Evolutionary conservation across 129 eudicot species (phyloP), one percentile per base, ranked within the genome.

Genomic region (Saposhnikovia divaricata): DNA sequence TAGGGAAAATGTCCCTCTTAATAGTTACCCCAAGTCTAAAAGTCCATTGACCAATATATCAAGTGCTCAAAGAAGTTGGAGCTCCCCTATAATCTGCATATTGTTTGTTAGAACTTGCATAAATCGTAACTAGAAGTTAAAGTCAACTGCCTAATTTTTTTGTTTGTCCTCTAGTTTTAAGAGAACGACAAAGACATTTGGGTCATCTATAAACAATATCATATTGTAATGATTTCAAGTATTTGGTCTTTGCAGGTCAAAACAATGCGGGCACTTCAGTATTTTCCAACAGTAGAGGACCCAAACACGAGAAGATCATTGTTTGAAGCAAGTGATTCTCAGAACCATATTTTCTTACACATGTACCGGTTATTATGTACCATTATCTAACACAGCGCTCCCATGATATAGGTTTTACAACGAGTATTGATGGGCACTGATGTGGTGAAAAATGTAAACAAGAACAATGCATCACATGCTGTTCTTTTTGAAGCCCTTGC

Each of bases 401-500:
- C 5, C 42, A 31, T 68, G 79, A 71, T 53, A 48, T 81, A 96
- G 99, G 99, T 92, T 82, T 83, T 96, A 80, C 99, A 96, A 87
- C 85, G 98, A 80, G 91, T 96, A 81, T 83, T 96, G 55, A 90
- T 96, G 99, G 99, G 99, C 83, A 96, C 99, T 9, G 99, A 96
- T 65, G 97, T 92, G 77, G 99, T 96, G 89, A 96, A 96, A 89
- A 96, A 96, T 85, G 99, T 96, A 57, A 96, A 96, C 85, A 96
- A 96, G 89, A 96, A 96, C 83, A 96, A 96, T 82, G 99, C 99
- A 82, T 96, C 99, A 57, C 99, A 96, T 83, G 98, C 99, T 66
- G 99, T 96, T 63, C 89, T 96, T 77, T 96, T 96, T 79, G 99
- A 96, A 91, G 98, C 99, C 73, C 98, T 96, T 84, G 97, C 99